A percentile compares a stretch with the other conserved stretches of the same genome.
phyloP scores from a whole-genome alignment of 257 asterid genomes.

The Primulina eburnea region DNA sequence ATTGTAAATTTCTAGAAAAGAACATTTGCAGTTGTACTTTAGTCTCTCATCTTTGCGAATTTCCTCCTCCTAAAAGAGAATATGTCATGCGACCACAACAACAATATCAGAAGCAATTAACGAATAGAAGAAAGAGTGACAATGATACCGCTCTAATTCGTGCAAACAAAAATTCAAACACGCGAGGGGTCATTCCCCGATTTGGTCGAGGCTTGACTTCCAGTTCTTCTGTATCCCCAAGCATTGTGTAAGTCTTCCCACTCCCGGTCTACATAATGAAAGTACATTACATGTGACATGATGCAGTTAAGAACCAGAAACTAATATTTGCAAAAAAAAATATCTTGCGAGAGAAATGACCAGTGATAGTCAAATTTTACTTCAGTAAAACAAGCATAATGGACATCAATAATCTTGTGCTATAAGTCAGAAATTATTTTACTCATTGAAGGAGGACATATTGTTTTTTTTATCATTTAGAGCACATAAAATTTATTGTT shows the following conservation, averaged over 20 bases:
- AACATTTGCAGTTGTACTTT: slow-evolving; percentile 82
- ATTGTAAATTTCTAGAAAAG: slow-evolving; percentile 89
- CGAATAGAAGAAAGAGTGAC: slow-evolving; percentile 16
- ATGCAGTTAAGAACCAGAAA: slow-evolving; percentile 11
- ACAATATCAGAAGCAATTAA: slow-evolving; percentile 15
- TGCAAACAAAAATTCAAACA: slow-evolving; percentile 93
- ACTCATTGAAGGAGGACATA: not conserved
- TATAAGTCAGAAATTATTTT: too few species aligned
- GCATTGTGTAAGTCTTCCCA: slow-evolving; percentile 97
- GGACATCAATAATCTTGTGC: not conserved
- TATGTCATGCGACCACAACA: slow-evolving; percentile 15
- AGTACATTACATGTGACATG: slow-evolving; percentile 2
- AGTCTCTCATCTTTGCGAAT: slow-evolving; percentile 76
- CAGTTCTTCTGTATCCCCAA: slow-evolving; percentile 80
- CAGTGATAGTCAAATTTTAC: not conserved
- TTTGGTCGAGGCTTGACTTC: slow-evolving; percentile 71
- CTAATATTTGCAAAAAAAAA: not conserved
- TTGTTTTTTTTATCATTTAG: not conserved
- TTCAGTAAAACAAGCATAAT: slow-evolving; percentile 3
- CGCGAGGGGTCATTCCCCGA: slow-evolving; percentile 98
- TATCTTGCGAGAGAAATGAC: not conserved
- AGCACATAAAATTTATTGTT: not conserved
- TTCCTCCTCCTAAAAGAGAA: slow-evolving; percentile 75
- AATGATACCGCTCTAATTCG: slow-evolving; percentile 85
- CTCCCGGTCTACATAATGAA: slow-evolving; percentile 79